Conservation (phyloP, 495 filamentous ascomycete genomes). For the Neurospora tetraspora region DNA sequence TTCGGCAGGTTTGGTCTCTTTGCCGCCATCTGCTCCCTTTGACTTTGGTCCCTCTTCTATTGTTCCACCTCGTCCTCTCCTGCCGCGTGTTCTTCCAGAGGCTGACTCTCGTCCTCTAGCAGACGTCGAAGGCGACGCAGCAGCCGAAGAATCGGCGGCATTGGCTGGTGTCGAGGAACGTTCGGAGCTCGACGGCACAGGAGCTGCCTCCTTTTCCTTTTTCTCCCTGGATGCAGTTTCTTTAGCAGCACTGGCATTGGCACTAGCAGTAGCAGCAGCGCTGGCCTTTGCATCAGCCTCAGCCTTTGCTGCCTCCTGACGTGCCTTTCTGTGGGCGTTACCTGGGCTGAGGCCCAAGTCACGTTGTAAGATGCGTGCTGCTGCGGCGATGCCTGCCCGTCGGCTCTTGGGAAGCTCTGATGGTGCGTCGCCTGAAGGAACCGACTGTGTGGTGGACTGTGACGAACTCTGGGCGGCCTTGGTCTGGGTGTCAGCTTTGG, state of each 20-base stretch:
- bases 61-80: constrained; percentile 14
- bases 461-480: not conserved
- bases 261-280: constrained; percentile 7
- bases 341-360: constrained; percentile 75
- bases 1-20: constrained; percentile 7
- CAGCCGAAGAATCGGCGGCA: constrained; percentile 8
- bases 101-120: constrained; percentile 15
- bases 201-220: constrained; percentile 8
- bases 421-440: not conserved
- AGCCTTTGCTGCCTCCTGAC: constrained; percentile 42
- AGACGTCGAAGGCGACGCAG: not conserved
- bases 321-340: constrained; percentile 43
- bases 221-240: constrained; percentile 18
- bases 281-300: constrained; percentile 34
- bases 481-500: constrained; percentile 4
- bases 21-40: constrained; percentile 14
- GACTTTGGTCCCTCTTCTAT: constrained; percentile 13
- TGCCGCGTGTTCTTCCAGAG: constrained; percentile 15
- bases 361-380: constrained; percentile 78
- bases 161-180: constrained; percentile 16
- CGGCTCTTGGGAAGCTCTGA: constrained; percentile 34
- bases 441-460: not conserved
- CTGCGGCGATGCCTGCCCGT: constrained; percentile 62
- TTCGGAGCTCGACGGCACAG: constrained; percentile 17
- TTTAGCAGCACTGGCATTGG: constrained; percentile 18